Evolutionary conservation across 164 flowering plant genomes (phyloP).

Genomic region (Annona cherimola): DNA sequence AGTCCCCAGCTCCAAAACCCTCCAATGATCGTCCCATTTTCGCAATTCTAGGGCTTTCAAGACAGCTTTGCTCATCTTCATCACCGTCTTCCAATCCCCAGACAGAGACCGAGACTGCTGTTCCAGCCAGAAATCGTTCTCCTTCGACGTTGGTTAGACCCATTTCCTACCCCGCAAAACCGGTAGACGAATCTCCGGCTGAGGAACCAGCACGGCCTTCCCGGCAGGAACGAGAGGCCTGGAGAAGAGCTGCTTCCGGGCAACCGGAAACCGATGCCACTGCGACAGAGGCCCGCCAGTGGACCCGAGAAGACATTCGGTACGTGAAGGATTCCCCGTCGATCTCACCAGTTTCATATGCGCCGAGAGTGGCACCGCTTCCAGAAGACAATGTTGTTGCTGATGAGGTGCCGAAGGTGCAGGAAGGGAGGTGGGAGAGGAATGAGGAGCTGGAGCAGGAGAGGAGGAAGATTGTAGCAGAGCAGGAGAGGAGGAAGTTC

Average conservation of each 20-base stretch:
- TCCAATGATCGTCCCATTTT: conserved; percentile 5
- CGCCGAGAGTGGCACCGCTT: conserved; percentile 64
- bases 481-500: too few species aligned
- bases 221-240: conserved; percentile 2
- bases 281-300: conserved; percentile 22
- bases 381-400: conserved; percentile 48
- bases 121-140: conserved; percentile 6
- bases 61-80: conserved; percentile 25
- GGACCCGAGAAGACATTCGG: conserved; percentile 68
- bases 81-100: conserved; percentile 10
- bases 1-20: not conserved
- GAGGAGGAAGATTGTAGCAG: conserved; percentile 43
- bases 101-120: conserved; percentile 1
- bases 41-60: conserved; percentile 11
- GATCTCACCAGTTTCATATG: conserved; percentile 59
- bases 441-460: conserved; percentile 32
- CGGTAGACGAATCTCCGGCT: conserved; percentile 25
- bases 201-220: conserved; percentile 12
- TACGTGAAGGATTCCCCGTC: conserved; percentile 58
- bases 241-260: not conserved
- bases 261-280: conserved; percentile 4
- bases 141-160: conserved; percentile 28
- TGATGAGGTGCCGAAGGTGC: conserved; percentile 10
- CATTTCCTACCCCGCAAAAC: conserved; percentile 60
- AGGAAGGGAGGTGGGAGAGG: conserved; percentile 14